phyloP scores from a whole-genome alignment of 306 rosid species.

The Notholithocarpus densiflorus region DNA sequence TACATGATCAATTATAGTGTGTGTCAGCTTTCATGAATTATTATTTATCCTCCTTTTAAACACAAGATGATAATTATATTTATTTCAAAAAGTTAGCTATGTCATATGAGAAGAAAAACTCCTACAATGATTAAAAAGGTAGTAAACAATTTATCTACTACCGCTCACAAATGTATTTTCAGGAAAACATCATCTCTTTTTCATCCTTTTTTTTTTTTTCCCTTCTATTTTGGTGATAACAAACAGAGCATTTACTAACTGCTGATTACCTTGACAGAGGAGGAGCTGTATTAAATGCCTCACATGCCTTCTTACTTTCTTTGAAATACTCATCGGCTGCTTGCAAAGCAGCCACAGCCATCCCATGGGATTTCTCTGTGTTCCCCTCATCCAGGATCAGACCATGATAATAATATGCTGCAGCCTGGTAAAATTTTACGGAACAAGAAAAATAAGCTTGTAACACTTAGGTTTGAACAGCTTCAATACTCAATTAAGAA shows the following conservation, averaged over 20 bases:
- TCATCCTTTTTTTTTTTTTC: not conserved
- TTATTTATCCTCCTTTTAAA: not conserved
- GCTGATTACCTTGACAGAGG: constrained; percentile 78
- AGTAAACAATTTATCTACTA: not conserved
- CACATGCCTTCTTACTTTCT: constrained; percentile 89
- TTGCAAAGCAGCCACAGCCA: constrained; percentile 99
- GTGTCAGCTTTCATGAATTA: not conserved
- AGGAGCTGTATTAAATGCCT: constrained; percentile 58
- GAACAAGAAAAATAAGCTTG: constrained; percentile 21
- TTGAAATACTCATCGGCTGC: constrained; percentile 93
- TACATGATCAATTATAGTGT: not conserved
- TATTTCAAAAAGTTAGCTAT: not conserved
- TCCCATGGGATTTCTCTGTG: constrained; percentile 93
- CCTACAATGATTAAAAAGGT: not conserved
- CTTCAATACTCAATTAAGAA: constrained; percentile 7
- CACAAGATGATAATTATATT: not conserved
- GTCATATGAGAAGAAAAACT: not conserved
- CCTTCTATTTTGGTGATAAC: not conserved
- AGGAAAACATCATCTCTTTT: not conserved
- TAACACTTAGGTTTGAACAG: constrained; percentile 11
- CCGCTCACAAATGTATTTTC: not conserved
- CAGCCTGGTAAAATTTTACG: constrained; percentile 60
- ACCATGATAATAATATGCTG: constrained; percentile 97
- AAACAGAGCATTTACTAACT: not conserved
- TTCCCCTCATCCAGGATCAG: constrained; percentile 97